Base-by-base conservation (phyloP, 306 rosid genomes). In the Arachis stenosperma region DNA sequence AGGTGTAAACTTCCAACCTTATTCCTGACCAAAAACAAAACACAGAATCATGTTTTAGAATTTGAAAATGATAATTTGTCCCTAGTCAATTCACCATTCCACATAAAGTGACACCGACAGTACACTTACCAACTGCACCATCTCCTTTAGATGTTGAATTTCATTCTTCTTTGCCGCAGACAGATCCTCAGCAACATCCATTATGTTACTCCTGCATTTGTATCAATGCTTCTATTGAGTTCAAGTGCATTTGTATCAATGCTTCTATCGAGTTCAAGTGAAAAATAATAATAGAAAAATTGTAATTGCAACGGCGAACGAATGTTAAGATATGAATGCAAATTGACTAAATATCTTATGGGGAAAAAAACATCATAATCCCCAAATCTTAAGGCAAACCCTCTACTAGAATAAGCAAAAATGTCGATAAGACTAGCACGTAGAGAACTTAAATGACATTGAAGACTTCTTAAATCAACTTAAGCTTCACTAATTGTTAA, bases 191-290 rank as follows among this genome's bases (percentile, higher is more conserved):
- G 85, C 82, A 48, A 78, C 86, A 80, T 88, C 92, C 80, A 53
- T 71, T 64, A 89, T 79, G 78, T 82, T 88, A 71, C 83, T 86
- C 94, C 98, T 90, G 90, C 93, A 83, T 46, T 74, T 67, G 73
- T 70, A 57, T 60, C 52, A 52, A 33, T 40, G 63, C 59, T 57
- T 73, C 13, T 29, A 60, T 39, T 70, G 58, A 48, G 81, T 76
- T 74, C 4, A 33, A 33, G 0, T 33, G 4, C n/a, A n/a, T n/a
- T n/a, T n/a, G n/a, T n/a, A n/a, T n/a, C n/a, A n/a, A n/a, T n/a
- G n/a, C n/a, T n/a, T n/a, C 58, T 33, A 33, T 33, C 2, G 37
- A 33, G 37, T 33, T 33, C 4, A 33, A 33, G 0, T 33, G 4
- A 33, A 33, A 33, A 33, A 33, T 33, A 33, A 33, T 33, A 1